phyloP scores from a whole-genome alignment of 805 yeast species.

The Tetrapisispora iriomotensis region DNA sequence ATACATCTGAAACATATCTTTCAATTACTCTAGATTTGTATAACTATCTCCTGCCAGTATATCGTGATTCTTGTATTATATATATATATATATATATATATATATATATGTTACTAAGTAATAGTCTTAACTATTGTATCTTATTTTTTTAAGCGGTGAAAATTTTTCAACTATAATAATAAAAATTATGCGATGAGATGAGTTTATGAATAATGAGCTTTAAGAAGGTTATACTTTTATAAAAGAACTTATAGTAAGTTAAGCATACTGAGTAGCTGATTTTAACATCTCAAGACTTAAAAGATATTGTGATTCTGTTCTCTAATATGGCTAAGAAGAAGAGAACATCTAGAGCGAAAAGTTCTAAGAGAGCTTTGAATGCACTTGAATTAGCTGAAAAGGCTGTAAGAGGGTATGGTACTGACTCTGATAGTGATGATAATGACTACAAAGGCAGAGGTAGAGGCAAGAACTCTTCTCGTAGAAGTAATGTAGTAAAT shows the following conservation, averaged over 20 bases:
- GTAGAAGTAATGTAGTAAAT: constrained; percentile 33
- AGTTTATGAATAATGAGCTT: constrained; percentile 2
- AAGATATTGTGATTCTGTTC: no score
- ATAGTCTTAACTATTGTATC: background rate
- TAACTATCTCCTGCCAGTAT: background rate
- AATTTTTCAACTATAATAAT: background rate
- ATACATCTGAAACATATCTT: no score
- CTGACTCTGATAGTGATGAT: constrained; percentile 27
- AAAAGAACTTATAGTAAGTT: background rate
- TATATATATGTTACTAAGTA: no score
- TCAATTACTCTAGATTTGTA: background rate
- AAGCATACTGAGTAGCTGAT: background rate
- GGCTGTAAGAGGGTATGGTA: constrained; percentile 27
- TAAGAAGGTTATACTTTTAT: background rate
- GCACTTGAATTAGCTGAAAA: constrained; percentile 43
- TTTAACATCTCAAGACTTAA: background rate
- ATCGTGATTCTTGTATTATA: no score
- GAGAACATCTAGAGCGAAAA: constrained; percentile 22
- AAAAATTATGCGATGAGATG: constrained; percentile 3
- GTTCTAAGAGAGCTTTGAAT: constrained; percentile 34
- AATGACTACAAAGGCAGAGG: background rate
- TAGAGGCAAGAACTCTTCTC: background rate
- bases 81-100: no score
- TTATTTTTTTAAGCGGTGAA: background rate
- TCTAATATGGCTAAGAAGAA: constrained; percentile 23